Base-by-base conservation (phyloP, 345 rosid genomes). In the Gossypium bickii region DNA sequence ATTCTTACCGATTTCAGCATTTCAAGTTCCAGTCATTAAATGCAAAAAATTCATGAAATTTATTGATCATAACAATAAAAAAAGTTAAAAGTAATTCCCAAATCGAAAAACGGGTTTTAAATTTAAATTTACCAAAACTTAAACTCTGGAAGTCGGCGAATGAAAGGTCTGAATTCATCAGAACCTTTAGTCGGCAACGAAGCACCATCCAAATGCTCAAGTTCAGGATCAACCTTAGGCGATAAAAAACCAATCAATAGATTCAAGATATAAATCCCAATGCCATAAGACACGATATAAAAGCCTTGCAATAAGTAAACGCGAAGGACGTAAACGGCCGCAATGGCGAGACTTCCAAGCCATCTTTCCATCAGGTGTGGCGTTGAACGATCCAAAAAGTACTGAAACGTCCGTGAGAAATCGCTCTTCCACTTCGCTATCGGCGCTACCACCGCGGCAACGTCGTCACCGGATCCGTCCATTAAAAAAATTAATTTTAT, bases 301-400 rank as follows among this genome's bases (percentile, higher is more conserved):
- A 82, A 84, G 48, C 89, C 89, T 74, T 77, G 80, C 63, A 69
- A 64, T 69, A 15, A 67, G 74, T 79, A 86, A 74, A 82, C 82
- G n/a, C 86, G 83, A 67, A 84, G 62, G 75, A 77, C 68, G 51
- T 83, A 86, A 74, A 84, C 70, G 3, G 67, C 76, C 0, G 82
- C 82, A 13, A 67, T 80, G 5, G 65, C 83, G 12, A 82, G 72
- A 61, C 85, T 84, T 58, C 87, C 87, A 17, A 86, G 63, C 86
- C 87, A 86, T 75, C 92, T 83, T 64, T 80, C 68, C 48, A 52
- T 15, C 0, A 86, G 64, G 7, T 81, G 86, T 53, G 90, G 88
- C 17, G 88, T 84, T 29, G 93, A 89, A 16, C 83, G 76, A 60
- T 89, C 93, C 70, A 89, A 64, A 73, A 83, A 89, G 74, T 81